Base-by-base conservation (phyloP, 441 rosid genomes). In the Biscutella laevigata region DNA sequence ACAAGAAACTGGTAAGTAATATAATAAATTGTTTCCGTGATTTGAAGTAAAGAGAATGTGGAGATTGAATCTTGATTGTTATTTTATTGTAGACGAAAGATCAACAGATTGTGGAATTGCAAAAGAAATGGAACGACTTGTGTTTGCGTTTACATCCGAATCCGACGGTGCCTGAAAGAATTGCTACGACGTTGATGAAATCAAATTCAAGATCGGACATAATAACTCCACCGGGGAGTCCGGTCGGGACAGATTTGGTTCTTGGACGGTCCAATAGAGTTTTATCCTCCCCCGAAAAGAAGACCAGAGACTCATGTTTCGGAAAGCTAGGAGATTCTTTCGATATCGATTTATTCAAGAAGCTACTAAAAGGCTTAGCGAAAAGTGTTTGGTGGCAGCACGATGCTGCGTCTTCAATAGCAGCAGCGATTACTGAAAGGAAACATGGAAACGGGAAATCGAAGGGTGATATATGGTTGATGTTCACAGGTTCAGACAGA, bases 361-460 rank as follows among this genome's bases (percentile, higher is more conserved):
- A 76, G 75, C 88, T 91, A 27, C 81, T 83, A 52, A 86, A 82
- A 53, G 88, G 91, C 43, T 83, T 91, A 41, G 33, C 52, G 0
- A 89, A 80, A 55, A 82, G 77, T 62, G 95, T 82, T 21, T 77
- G 94, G 94, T 91, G 98, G 98, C 98, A 91, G 71, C 76, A 51
- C 19, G 96, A 91, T 17, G 95, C 96, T 22, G 87, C 98, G 21
- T 77, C 94, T 17, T 80, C 94, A 0, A 71, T 91, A 47, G 91
- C 96, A 10, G 64, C 81, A 16, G 77, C 83, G 1, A 81, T 85
- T 46, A 76, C 83, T 0, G 80, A 75, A 54, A 77, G 87, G 71
- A 88, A 75, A 74, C 54, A 74, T 44, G 95, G 96, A 6, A 78
- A 69, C 43, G 77, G 59, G 2, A 77, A 71, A 47, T 59, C 91